Percentiles rank a stretch among this genome's conserved stretches.
Conservation (phyloP, 78 protist genomes). For the Protostelium mycophagum region DNA sequence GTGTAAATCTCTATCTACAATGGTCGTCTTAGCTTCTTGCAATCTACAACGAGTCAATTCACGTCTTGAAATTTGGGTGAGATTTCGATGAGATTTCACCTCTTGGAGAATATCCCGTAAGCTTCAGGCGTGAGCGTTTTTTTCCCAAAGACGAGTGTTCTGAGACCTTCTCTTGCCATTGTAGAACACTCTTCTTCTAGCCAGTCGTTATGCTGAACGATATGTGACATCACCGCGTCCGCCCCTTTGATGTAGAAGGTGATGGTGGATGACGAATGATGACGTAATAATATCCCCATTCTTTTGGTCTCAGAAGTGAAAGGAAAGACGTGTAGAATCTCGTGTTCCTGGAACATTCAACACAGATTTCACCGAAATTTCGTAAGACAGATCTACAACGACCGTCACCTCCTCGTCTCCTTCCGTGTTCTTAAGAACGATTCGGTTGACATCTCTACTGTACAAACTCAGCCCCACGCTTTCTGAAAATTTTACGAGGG, state of each 20-base stretch:
- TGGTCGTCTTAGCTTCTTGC: conserved; percentile 51
- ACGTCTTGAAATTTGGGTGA: not conserved
- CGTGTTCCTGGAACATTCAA: conserved; percentile 44
- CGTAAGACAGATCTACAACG: too few relatives aligned
- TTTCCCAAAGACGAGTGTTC: conserved; percentile 91
- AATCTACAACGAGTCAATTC: not conserved
- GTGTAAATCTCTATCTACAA: conserved; percentile 47
- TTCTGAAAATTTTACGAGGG: conserved; percentile 93
- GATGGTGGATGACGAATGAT: conserved; percentile 43
- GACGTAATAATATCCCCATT: conserved; percentile 94
- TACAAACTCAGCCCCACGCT: conserved; percentile 64
- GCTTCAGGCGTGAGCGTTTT: conserved; percentile 60
- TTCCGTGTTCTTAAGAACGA: conserved; percentile 53
- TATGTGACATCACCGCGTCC: conserved; percentile 42
- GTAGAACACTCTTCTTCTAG: conserved; percentile 92
- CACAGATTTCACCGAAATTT: too few relatives aligned
- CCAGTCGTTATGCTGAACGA: conserved; percentile 77
- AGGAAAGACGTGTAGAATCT: conserved; percentile 87
- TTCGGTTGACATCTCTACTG: conserved; percentile 52
- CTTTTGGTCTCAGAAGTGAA: conserved; percentile 93
- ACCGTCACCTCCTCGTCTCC: conserved; percentile 35
- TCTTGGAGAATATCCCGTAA: conserved; percentile 37
- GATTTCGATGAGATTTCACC: conserved; percentile 8
- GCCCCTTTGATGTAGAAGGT: conserved; percentile 86
- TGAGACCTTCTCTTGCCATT: conserved; percentile 94